Base-by-base conservation (phyloP, 768 basidiomycete genomes). In the Glaciozyma antarctica region DNA sequence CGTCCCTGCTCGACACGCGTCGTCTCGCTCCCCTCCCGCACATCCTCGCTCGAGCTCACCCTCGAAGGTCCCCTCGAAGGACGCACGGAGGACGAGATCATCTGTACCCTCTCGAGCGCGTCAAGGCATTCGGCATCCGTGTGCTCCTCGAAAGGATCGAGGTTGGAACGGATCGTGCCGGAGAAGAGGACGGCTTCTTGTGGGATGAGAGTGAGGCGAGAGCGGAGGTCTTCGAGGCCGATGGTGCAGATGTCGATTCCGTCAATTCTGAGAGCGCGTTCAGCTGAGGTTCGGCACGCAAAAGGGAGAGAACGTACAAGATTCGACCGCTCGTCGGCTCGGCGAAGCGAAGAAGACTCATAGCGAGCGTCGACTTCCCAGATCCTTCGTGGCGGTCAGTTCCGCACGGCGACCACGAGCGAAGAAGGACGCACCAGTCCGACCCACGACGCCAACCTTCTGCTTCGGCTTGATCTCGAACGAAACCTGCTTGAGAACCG, bases 151-250 rank as follows among this genome's bases (percentile, higher is more conserved):
- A 87, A 80, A 1, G 87, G 86, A 70, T 88, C 87, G n/a, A 88
- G 76, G 72, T 88, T 88, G 71, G 82, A 84, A 58, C 82, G 79
- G 17, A 88, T 81, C 0, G 86, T 86, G 0, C 87, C 87, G 17
- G 84, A 79, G 73, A 88, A 88, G 41, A 67, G 54, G 26, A 67
- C 49, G 5, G 67, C 66, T 45, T 71, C 69, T 32, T 78, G 77
- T 2, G 77, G 77, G 56, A 78, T 77, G 62, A 78, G 74, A 55
- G 87, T 90, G 55, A 90, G 78, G 53, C 80, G 82, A 64, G 83
- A 84, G 28, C 90, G 82, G 44, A 94, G 80, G 75, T 94, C 74
- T 26, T 86, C 83, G 7, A 88, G 77, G 0, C 86, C 86, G 15
- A 88, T 80, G 2, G 78, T 81, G 19, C 82, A 79, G 55, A 87